Evolutionary conservation across 208 protist genomes (phyloP), one percentile per base, ranked within the genome.

Genomic region (Acanthamoeba healyi): DNA sequence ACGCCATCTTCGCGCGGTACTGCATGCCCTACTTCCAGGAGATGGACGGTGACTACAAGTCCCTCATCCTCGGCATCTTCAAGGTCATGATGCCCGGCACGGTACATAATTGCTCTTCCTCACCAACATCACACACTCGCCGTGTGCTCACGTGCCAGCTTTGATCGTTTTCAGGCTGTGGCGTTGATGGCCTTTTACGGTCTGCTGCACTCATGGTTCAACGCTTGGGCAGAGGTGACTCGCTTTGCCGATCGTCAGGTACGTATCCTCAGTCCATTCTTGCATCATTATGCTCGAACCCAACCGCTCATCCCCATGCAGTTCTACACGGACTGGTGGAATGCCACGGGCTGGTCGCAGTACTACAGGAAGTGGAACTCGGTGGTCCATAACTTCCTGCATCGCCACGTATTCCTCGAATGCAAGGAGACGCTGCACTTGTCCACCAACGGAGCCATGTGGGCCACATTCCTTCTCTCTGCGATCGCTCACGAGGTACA

Each of bases 191-290:
- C 74, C 19, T 84, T 84, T 40, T 84, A 84, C 29, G 74, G 74
- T 29, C 36, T 84, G 5, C 26, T 84, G 26, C 74, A 84, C 29
- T 42, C 15, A 14, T 84, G 74, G 74, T 54, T 84, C 44, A 89
- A 89, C n/a, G 81, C 81, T 6, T 89, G 38, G 38, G 87, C 87
- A 17, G 87, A 92, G 32, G 15, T 92, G 5, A 92, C 87, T 51
- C 56, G 87, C 56, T 92, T 92, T 92, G 87, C 87, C 63, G 87
- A 92, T 54, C 87, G 87, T n/a, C n/a, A n/a, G n/a, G n/a, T n/a
- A n/a, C n/a, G n/a, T n/a, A n/a, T n/a, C n/a, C n/a, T n/a, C n/a
- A n/a, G n/a, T n/a, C n/a, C n/a, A n/a, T n/a, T n/a, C n/a, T n/a
- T n/a, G n/a, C n/a, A n/a, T n/a, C n/a, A n/a, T n/a, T n/a, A n/a